Percentiles rank a stretch among this genome's conserved stretches.
These are phyloP conservation scores for Hypoxylon intermedium DNA, from an alignment of 495 filamentous ascomycete genomes.

Conservation along the genomic window DNA sequence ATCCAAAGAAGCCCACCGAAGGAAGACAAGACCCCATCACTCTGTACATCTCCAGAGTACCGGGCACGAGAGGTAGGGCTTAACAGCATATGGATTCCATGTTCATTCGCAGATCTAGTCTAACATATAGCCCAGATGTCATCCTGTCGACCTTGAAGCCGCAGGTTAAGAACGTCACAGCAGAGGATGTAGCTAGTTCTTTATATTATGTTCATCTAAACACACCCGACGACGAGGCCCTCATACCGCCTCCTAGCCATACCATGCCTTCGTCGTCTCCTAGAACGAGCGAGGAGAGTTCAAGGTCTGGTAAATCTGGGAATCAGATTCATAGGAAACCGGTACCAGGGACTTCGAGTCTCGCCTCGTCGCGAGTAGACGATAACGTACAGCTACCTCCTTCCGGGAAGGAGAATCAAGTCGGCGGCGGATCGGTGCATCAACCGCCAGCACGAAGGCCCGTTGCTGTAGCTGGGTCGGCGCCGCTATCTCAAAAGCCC, in stretches of 20 bases:
- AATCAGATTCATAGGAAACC: conserved; percentile 54
- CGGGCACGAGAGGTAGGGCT: conserved; percentile 79
- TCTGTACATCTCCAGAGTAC: conserved; percentile 90
- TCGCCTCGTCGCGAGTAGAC: conserved; percentile 26
- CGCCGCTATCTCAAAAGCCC: conserved; percentile 7
- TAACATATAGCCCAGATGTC: conserved; percentile 66
- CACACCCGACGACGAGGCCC: conserved; percentile 60
- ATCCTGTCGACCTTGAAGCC: conserved; percentile 94
- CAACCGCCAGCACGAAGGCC: conserved; percentile 21
- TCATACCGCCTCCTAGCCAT: conserved; percentile 55
- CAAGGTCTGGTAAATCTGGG: conserved; percentile 44
- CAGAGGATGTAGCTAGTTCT: conserved; percentile 82
- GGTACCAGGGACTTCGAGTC: conserved; percentile 40
- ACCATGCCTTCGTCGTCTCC: conserved; percentile 50
- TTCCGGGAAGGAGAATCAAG: conserved; percentile 39
- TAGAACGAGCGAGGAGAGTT: conserved; percentile 56
- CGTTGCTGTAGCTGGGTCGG: neutral
- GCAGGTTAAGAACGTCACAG: conserved; percentile 82
- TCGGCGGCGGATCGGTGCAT: neutral
- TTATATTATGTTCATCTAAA: conserved; percentile 91
- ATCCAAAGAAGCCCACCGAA: conserved; percentile 76
- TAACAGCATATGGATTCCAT: conserved; percentile 19
- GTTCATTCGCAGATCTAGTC: conserved; percentile 4
- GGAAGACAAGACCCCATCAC: conserved; percentile 69
- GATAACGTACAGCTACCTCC: conserved; percentile 18